Evolutionary conservation across 768 basidiomycete genomes (phyloP), one percentile per base, ranked within the genome.

Genomic region (Mycena vulgaris): DNA sequence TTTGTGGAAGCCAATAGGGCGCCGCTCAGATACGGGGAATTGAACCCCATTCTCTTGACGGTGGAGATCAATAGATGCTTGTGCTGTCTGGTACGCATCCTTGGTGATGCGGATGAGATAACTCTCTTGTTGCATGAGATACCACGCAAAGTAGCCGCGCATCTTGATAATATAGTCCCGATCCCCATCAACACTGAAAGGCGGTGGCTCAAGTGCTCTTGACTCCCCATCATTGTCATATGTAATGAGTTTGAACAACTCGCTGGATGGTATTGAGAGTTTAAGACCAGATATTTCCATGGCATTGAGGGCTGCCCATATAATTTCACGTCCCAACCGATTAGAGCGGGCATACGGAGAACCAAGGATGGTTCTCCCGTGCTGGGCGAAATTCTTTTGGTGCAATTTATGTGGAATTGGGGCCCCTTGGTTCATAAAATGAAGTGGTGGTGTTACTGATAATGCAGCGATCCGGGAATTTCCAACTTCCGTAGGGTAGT

Each of bases 91-190:
- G 21, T 62, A 62, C 7, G 13, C 28, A 19, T 51, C 33, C 49
- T 19, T 49, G 30, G 5, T 62, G 61, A 62, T 51, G 2, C 48
- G 61, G 33, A 62, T 39, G 31, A 51, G 61, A 19, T 62, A 62
- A n/a, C n/a, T n/a, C n/a, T n/a, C 27, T 62, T 62, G 21, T 37
- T 31, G 19, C 47, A 23, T 17, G 3, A 33, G 13, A 21, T 62
- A 28, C 61, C 61, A 62, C 2, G 61, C 45, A 37, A 49, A 33
- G 23, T 39, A 39, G 3, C 61, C 61, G 21, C 61, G 61, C 59
- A 47, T 47, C 21, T 3, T 60, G 6, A 5, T 2, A 5, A 60
- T 35, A 17, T 3, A 11, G 2, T 6, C 45, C 2, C 6, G 42
- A 33, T 60, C 59, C 16, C 16, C 30, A 1, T 60, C 17, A n/a